phyloP scores from a whole-genome alignment of 176 grass and related monocot genomes.

The Lolium perenne region DNA sequence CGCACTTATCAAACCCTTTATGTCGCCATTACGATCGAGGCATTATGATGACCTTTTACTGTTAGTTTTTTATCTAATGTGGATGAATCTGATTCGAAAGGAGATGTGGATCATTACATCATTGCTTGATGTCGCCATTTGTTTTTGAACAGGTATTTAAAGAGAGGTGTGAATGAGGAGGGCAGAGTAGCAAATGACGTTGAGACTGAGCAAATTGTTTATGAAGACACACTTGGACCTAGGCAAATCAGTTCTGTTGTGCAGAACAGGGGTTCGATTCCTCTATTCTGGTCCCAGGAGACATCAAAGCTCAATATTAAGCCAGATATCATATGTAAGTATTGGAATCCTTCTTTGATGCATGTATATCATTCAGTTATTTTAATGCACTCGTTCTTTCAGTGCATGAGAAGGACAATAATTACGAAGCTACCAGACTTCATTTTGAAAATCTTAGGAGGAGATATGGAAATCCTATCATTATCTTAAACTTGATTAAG shows the following conservation, averaged over 20 bases:
- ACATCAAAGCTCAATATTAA: slow-evolving; percentile 91
- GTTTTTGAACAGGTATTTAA: slow-evolving; percentile 77
- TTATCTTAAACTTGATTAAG: slow-evolving; percentile 98
- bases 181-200: slow-evolving; percentile 98
- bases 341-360: slow-evolving; percentile 31
- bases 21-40: too few relatives aligned
- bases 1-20: slow-evolving; percentile 24
- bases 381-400: slow-evolving; percentile 18
- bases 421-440: slow-evolving; percentile 85
- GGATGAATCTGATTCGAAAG: slow-evolving; percentile 13
- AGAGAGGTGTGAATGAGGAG: slow-evolving; percentile 87
- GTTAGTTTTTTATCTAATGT: slow-evolving; percentile 11
- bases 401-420: slow-evolving; percentile 73
- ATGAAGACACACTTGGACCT: slow-evolving; percentile 62
- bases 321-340: slow-evolving; percentile 93
- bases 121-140: background rate
- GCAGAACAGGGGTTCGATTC: slow-evolving; percentile 98
- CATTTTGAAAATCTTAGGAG: slow-evolving; percentile 95
- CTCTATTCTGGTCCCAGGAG: slow-evolving; percentile 98
- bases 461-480: slow-evolving; percentile 95
- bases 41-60: background rate
- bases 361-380: slow-evolving; percentile 1
- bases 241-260: slow-evolving; percentile 88
- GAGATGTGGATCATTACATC: slow-evolving; percentile 8
- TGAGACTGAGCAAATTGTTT: slow-evolving; percentile 98